Conservation (phyloP, 495 filamentous ascomycete genomes). For the Xylaria curta region DNA sequence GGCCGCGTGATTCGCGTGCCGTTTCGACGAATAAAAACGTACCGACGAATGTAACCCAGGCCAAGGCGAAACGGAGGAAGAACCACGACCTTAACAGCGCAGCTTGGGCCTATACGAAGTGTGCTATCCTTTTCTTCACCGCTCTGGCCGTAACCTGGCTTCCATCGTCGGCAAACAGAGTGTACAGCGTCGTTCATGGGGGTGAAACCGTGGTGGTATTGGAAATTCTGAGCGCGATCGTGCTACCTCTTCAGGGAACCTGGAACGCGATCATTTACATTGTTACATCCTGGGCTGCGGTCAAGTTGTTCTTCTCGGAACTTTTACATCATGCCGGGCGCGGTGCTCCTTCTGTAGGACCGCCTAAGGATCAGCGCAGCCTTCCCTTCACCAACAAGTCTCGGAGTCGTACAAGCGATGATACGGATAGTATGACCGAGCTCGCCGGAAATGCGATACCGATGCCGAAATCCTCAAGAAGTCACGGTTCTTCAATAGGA, state of each 20-base stretch:
- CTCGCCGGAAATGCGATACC: slow-evolving; percentile 32
- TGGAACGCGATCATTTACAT: slow-evolving; percentile 86
- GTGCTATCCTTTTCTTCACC: slow-evolving; percentile 84
- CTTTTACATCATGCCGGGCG: slow-evolving; percentile 18
- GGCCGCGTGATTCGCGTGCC: slow-evolving; percentile 35
- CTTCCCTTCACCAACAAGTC: slow-evolving; percentile 29
- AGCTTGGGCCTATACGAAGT: slow-evolving; percentile 82
- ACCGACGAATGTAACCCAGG: slow-evolving; percentile 26
- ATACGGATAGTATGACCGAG: slow-evolving; percentile 53
- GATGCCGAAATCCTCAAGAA: slow-evolving; percentile 17
- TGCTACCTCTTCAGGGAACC: slow-evolving; percentile 84
- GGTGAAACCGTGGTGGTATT: slow-evolving; percentile 62
- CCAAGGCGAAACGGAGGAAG: slow-evolving; percentile 35
- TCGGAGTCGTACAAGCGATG: slow-evolving; percentile 30
- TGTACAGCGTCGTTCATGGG: slow-evolving; percentile 68
- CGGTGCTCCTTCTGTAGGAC: slow-evolving; percentile 30
- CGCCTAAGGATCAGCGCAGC: slow-evolving; percentile 31
- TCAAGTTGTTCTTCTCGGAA: slow-evolving; percentile 45
- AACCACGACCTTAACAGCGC: slow-evolving; percentile 54
- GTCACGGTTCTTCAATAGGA: neutral
- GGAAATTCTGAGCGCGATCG: slow-evolving; percentile 73
- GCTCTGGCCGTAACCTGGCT: slow-evolving; percentile 86
- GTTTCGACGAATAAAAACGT: slow-evolving; percentile 30
- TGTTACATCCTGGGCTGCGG: slow-evolving; percentile 64
- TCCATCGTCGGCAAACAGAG: slow-evolving; percentile 79